These are phyloP conservation scores for Endocladia muricata DNA, from an alignment of 31 red algal genomes.

Conservation along the genomic window DNA sequence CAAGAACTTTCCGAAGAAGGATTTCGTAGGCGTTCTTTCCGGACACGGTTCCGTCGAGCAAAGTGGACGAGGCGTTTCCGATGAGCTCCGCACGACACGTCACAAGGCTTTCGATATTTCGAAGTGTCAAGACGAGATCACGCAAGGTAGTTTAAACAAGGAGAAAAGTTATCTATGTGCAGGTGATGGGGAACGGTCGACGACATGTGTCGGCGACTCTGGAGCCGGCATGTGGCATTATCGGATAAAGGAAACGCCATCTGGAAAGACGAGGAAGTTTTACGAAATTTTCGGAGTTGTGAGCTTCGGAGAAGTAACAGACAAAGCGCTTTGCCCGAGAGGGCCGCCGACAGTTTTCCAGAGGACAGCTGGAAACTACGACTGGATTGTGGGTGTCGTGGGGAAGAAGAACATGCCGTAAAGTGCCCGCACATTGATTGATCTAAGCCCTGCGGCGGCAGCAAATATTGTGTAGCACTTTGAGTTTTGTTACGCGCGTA, in stretches of 20 bases:
- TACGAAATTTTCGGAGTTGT: conserved; percentile 33
- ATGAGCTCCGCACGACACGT: conserved; percentile 8
- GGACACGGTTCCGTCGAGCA: conserved; percentile 13
- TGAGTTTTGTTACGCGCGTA: too few species aligned
- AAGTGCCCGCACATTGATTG: not conserved
- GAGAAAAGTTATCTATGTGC: conserved; percentile 29
- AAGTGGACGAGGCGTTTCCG: conserved; percentile 16
- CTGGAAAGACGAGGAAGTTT: conserved; percentile 18
- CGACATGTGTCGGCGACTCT: conserved; percentile 42
- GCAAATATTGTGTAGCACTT: too few species aligned
- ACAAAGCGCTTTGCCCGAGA: conserved; percentile 23
- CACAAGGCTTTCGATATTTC: conserved; percentile 7
- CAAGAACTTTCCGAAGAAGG: conserved; percentile 18
- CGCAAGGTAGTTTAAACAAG: conserved; percentile 14
- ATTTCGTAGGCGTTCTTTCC: conserved; percentile 22
- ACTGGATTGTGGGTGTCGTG: conserved; percentile 15
- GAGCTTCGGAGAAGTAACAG: conserved; percentile 36
- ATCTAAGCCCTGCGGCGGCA: not conserved
- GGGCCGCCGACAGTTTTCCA: conserved; percentile 42
- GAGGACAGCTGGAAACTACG: conserved; percentile 6
- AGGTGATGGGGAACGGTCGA: conserved; percentile 28
- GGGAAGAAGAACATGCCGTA: conserved; percentile 14
- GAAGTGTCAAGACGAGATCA: conserved; percentile 27
- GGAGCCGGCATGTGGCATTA: conserved; percentile 29
- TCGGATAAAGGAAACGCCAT: not conserved